Base-by-base conservation (phyloP, 306 rosid genomes). In the Vicia faba region DNA sequence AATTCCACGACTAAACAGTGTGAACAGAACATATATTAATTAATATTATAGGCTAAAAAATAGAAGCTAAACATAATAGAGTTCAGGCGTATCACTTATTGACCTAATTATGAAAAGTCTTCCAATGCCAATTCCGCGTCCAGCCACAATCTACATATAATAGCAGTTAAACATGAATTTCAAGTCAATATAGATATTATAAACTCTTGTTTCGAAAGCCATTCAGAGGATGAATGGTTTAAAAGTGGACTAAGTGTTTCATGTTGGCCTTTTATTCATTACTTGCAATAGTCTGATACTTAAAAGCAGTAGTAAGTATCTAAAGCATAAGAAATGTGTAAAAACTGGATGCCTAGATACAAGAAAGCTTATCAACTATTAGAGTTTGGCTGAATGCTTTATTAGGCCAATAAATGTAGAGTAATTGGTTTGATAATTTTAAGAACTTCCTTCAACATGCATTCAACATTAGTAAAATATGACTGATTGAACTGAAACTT, bases 131-230 rank as follows among this genome's bases (percentile, higher is more conserved):
- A 8, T 43, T 44, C 15, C n/a, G 28, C 11, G 13, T 39, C 26
- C 53, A 46, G 23, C 53, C 44, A 39, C 5, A 14, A 15, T 39
- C 44, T 46, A 5, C 23, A 46, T 51, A 36, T 33, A 45, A 33
- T 19, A 31, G n/a, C 33, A 66, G 14, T 11, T 39, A 39, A 68
- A 12, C 8, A 28, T 56, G 68, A 25, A 41, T 26, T 55, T 69
- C 56, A 55, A 55, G 35, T 26, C 23, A 10, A 39, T 10, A 39
- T 39, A 39, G 44, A 39, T 39, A 39, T 39, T 39, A 11, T 39
- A 39, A 39, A 39, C 44, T 39, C 43, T 3, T 9, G 4, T 39
- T 9, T 39, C 12, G 44, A 39, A 10, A 39, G 44, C 44, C 45
- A 40, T 40, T n/a, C 14, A 40, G 45, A 40, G 45, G 45, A 40